Evolutionary conservation across 345 rosid genomes (phyloP).

Genomic region (Camelina neglecta): DNA sequence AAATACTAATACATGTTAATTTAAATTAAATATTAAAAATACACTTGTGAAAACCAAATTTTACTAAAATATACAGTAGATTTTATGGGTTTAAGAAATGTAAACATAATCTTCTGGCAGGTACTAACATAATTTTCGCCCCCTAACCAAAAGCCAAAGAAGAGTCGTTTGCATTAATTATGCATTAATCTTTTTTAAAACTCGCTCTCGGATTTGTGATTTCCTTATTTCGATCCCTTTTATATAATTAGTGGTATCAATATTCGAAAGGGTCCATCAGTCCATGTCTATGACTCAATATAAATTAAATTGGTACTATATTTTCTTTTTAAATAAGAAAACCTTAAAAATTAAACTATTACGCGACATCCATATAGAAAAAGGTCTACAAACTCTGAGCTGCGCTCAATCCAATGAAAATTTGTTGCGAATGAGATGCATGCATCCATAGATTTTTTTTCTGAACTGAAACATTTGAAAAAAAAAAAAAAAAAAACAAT

Average conservation of each 20-base stretch:
- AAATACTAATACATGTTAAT: neutral
- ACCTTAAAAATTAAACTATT: neutral
- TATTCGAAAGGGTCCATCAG: neutral
- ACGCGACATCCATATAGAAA: neutral
- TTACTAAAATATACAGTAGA: neutral
- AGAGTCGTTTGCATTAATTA: constrained; percentile 25
- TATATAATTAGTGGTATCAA: neutral
- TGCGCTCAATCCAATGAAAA: neutral
- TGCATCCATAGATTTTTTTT: constrained; percentile 20
- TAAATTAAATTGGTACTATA: too few species aligned
- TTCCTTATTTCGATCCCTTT: neutral
- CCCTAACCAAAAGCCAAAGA: constrained; percentile 26
- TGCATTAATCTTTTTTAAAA: neutral
- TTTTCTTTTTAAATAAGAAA: neutral
- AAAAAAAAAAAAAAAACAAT: neutral
- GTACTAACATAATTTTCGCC: constrained; percentile 6
- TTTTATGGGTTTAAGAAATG: neutral
- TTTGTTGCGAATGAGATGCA: neutral
- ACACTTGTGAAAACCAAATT: neutral
- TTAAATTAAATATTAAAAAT: neutral
- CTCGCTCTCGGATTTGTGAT: too few species aligned
- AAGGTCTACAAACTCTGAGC: neutral
- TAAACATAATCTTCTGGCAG: neutral
- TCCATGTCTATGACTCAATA: constrained; percentile 11
- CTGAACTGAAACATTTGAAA: constrained; percentile 14